Conservation (phyloP, 140 eudicot genomes). For the Oenanthe javanica region DNA sequence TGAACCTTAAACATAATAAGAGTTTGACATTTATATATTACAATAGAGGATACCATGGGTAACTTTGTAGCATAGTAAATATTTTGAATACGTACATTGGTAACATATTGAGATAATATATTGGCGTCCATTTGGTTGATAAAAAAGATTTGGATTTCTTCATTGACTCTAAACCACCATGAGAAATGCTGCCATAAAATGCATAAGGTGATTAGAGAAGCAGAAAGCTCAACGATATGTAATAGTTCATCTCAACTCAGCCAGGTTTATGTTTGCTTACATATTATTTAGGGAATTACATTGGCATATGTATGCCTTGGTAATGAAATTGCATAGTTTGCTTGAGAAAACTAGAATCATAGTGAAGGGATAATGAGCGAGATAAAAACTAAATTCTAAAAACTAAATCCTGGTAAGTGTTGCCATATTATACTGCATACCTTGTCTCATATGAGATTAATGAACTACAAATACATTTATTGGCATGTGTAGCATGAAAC, state of each 20-base stretch:
- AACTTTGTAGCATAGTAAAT: neutral
- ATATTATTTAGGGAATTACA: neutral
- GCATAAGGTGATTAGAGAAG: neutral
- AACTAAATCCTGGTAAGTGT: neutral
- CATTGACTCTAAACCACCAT: conserved; percentile 28
- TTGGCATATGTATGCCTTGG: neutral
- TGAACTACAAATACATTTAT: conserved; percentile 1
- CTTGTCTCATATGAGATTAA: neutral
- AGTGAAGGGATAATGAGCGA: neutral
- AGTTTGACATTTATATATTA: conserved; percentile 5
- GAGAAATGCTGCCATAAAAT: conserved; percentile 47
- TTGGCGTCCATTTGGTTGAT: conserved; percentile 32
- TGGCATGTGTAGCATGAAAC: neutral
- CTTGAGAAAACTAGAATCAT: neutral
- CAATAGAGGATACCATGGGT: neutral
- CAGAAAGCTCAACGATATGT: neutral
- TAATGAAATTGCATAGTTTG: neutral
- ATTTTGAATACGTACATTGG: conserved; percentile 37
- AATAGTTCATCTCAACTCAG: neutral
- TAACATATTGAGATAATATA: conserved; percentile 30
- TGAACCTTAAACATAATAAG: conserved; percentile 34
- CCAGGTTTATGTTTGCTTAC: neutral
- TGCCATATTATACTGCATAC: neutral
- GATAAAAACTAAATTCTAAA: neutral
- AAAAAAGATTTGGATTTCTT: conserved; percentile 41